Percentiles rank a stretch among this genome's conserved stretches.
These are phyloP conservation scores for Penicillium sclerotigenum DNA, from an alignment of 2,329 filamentous ascomycete species.

Conservation along the genomic window DNA sequence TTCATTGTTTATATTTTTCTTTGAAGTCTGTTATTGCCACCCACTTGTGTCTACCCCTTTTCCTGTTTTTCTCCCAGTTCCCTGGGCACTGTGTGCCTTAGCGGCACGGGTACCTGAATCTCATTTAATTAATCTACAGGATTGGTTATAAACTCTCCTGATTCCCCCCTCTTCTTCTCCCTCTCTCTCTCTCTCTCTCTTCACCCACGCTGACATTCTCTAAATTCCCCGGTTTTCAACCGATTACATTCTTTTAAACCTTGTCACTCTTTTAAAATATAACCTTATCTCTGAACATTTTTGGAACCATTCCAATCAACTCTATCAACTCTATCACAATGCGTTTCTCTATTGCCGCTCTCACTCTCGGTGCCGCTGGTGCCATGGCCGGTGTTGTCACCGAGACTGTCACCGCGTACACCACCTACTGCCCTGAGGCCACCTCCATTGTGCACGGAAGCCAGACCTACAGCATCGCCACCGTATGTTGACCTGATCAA, in stretches of 20 bases:
- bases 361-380: conserved; percentile 40
- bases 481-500: conserved; percentile 43
- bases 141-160: conserved; percentile 12
- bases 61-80: neutral
- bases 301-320: conserved; percentile 4
- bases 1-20: neutral
- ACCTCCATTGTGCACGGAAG: conserved; percentile 62
- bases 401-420: conserved; percentile 63
- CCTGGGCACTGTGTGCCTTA: conserved; percentile 2
- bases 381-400: conserved; percentile 51
- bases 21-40: conserved; percentile 3
- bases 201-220: conserved; percentile 20
- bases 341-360: conserved; percentile 49
- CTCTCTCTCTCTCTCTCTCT: conserved; percentile 5
- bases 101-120: conserved; percentile 25
- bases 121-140: conserved; percentile 12
- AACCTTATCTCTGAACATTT: conserved; percentile 10
- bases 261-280: conserved; percentile 9
- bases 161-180: neutral
- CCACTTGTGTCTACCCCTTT: conserved; percentile 1
- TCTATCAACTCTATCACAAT: conserved; percentile 40
- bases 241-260: conserved; percentile 26
- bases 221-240: conserved; percentile 18
- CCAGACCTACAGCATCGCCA: conserved; percentile 67
- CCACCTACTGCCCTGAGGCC: conserved; percentile 69